Evolutionary conservation across 495 filamentous ascomycete genomes (phyloP), one percentile per base, ranked within the genome.

Genomic region (Acidiella bohemica): DNA sequence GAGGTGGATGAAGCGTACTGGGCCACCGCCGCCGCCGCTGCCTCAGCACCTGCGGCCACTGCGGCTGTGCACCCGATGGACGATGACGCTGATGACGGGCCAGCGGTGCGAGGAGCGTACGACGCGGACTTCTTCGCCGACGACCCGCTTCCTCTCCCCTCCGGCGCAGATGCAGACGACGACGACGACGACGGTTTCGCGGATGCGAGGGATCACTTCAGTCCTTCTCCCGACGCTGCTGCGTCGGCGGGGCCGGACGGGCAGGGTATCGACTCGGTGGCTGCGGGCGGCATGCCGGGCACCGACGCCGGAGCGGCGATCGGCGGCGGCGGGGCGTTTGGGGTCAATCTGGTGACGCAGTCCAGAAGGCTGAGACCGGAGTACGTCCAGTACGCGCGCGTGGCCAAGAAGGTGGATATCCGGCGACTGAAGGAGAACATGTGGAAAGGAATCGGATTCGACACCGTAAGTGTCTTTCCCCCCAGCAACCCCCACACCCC

Each of bases 371-470:
- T 88, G 23, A 62, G 88, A 49, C 92, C 90, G 0, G 90, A 96
- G 57, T 96, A 99, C 45, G 84, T 99, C 21, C 83, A 93, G 56
- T 99, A 94, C 58, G 92, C 92, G 13, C 71, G 86, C 20, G 80
- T 92, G 18, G 92, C 92, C 11, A 99, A 94, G 72, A 99, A 96
- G 67, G 92, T 99, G n/a, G 92, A 99, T 54, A 86, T 96, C 0
- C 69, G 88, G 35, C 66, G 85, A 55, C 63, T 99, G 52, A 99
- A 99, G 64, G 81, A 87, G 57, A 85, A 99, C 57, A 76, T 99
- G 55, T 99, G 92, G 92, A 80, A 71, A 59, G 83, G 84, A 5
- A 83, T 94, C 59, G 80, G 76, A 14, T 67, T 81, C 27, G 72
- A 39, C 56, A 65, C 29, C 59, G 26, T 5, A 17, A 11, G 8